Evolutionary conservation across 2,329 filamentous ascomycete species (phyloP), one percentile per base, ranked within the genome.

Genomic region (Hysterium pulicare): DNA sequence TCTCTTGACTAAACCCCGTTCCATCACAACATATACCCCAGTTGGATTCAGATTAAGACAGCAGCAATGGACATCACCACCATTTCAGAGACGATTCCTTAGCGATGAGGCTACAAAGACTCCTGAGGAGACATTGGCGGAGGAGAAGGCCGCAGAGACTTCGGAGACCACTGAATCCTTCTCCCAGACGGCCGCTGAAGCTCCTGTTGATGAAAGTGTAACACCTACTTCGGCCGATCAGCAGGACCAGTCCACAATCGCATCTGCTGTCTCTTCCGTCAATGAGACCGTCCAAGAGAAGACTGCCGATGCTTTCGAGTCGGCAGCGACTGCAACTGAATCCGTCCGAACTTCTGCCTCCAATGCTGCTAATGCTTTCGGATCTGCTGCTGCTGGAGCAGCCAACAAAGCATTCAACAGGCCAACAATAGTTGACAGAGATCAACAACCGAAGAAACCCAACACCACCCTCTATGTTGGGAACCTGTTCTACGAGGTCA

Each of bases 401-500:
- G 3, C 30, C 2, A 24, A 19, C 40, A 42, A 32, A 37, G 28
- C 28, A 16, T 8, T 9, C 9, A 8, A 30, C 9, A 33, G 19
- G 46, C 37, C 1, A 13, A 38, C 19, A 39, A 8, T 21, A 16
- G 26, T 23, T 33, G n/a, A n/a, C 30, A 19, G 20, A 33, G 28
- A 16, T 28, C 11, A 21, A 43, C 42, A 39, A 32, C 35, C 51
- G 42, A 39, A 48, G 10, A 7, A 35, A 10, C 62, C 58, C 7
- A 57, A 53, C 49, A 62, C 50, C 8, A 76, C 71, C 6, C 54
- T 87, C 44, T 88, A 84, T 55, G 59, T 87, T 48, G 83, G 82
- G 46, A 88, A 88, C 64, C 68, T 88, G 34, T 82, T 81, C 62
- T 88, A 81, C 60, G 83, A 87, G 58, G 76, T 84, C 42, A 81